Percentiles rank a stretch among this genome's conserved stretches.
phyloP scores from a whole-genome alignment of 768 basidiomycete species.

The Rhizopogon vesiculosus region DNA sequence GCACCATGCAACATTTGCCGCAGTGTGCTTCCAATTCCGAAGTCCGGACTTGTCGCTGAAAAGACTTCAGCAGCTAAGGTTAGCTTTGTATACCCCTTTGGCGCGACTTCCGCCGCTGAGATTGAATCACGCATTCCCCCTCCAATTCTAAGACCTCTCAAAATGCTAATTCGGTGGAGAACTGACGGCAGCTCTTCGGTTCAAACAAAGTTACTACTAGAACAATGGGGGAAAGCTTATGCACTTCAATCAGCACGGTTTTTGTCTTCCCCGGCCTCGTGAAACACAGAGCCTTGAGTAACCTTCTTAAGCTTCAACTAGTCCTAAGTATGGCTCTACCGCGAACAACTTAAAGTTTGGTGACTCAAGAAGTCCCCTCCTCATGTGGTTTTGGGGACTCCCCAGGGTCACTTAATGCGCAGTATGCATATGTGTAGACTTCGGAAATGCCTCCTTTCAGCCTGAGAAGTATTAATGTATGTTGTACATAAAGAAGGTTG shows the following conservation, averaged over 20 bases:
- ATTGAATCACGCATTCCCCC: too few relatives aligned
- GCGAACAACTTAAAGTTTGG: background rate
- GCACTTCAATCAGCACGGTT: background rate
- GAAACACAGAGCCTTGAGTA: background rate
- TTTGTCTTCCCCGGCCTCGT: background rate
- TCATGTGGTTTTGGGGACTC: background rate
- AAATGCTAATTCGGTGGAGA: too few relatives aligned
- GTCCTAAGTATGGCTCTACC: background rate
- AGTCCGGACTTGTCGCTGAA: too few relatives aligned
- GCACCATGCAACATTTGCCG: too few relatives aligned
- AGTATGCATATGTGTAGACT: too few relatives aligned
- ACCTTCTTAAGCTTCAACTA: too few relatives aligned
- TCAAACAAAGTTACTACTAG: too few relatives aligned
- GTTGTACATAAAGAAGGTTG: background rate
- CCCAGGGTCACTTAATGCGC: background rate
- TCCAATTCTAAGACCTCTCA: too few relatives aligned
- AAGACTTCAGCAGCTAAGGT: background rate
- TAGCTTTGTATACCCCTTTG: background rate
- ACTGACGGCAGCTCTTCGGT: too few relatives aligned
- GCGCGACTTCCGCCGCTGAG: background rate
- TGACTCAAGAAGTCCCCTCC: background rate
- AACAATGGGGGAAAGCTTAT: conserved; percentile 4
- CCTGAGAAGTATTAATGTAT: too few relatives aligned
- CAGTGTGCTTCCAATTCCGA: too few relatives aligned
- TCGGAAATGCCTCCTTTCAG: background rate